Evolutionary conservation across 2,329 filamentous ascomycete genomes (phyloP).

Genomic region (Xylaria sp.): DNA sequence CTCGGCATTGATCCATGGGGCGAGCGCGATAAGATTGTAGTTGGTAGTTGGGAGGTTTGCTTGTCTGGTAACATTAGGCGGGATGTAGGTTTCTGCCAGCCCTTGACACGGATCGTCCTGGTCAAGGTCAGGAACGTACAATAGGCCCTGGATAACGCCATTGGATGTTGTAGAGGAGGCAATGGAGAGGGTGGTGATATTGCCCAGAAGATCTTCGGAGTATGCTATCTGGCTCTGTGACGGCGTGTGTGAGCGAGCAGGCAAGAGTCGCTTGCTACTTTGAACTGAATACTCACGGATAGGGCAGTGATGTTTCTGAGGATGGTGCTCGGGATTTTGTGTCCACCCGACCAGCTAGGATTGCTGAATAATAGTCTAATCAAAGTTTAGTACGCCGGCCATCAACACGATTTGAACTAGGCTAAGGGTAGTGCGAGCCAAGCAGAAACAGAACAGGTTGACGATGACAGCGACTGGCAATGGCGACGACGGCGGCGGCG

Average conservation of each 20-base stretch:
- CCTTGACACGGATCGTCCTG: conserved; percentile 63
- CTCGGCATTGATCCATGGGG: conserved; percentile 77
- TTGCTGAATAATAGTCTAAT: conserved; percentile 62
- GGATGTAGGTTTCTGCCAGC: conserved; percentile 67
- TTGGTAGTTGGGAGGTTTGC: conserved; percentile 68
- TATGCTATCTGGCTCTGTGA: conserved; percentile 52
- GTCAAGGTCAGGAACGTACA: conserved; percentile 79
- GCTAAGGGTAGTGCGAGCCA: conserved; percentile 6
- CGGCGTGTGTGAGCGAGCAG: conserved; percentile 19
- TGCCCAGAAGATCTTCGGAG: conserved; percentile 53
- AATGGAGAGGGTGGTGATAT: conserved; percentile 76
- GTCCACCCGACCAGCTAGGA: conserved; percentile 55
- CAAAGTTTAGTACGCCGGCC: conserved; percentile 7
- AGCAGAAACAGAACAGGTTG: neutral
- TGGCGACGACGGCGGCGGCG: conserved; percentile 5
- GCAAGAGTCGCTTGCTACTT: conserved; percentile 11
- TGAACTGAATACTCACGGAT: conserved; percentile 47
- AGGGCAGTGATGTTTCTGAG: conserved; percentile 60
- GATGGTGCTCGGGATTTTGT: conserved; percentile 55
- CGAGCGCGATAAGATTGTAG: conserved; percentile 78
- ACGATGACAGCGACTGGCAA: conserved; percentile 6
- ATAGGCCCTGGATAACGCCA: conserved; percentile 71
- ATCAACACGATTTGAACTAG: neutral
- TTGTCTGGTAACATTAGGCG: conserved; percentile 73
- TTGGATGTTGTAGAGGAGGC: conserved; percentile 63